phyloP scores from a whole-genome alignment of 176 grass and related monocot genomes.

The Poa annua region DNA sequence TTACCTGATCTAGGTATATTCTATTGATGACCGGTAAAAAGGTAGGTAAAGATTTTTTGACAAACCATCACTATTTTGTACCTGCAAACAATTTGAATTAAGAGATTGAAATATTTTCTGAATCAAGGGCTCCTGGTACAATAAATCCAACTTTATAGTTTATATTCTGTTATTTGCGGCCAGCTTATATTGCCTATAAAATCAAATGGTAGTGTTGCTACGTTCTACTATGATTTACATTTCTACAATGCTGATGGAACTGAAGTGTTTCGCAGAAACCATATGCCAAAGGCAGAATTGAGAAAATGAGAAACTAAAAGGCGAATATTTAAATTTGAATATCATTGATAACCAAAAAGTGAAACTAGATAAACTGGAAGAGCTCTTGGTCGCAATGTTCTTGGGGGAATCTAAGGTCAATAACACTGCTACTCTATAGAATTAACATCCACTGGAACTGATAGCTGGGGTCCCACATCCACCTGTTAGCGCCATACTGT shows the following conservation, averaged over 20 bases:
- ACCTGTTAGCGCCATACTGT: neutral
- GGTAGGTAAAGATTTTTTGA: neutral
- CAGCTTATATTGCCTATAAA: neutral
- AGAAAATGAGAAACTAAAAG: neutral
- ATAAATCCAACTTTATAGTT: neutral
- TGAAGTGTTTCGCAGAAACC: neutral
- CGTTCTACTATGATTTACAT: neutral
- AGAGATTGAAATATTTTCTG: neutral
- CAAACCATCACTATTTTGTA: neutral
- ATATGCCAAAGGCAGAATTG: neutral
- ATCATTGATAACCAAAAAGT: neutral
- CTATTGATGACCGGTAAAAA: neutral
- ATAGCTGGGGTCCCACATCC: neutral
- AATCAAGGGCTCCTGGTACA: neutral
- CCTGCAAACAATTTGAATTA: neutral
- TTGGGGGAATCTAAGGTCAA: neutral
- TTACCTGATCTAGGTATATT: neutral
- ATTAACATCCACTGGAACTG: neutral
- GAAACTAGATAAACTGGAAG: neutral
- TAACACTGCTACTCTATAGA: neutral
- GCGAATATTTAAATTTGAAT: neutral
- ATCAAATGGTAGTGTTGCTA: neutral
- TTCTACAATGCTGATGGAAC: slow-evolving; percentile 4
- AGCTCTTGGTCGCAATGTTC: neutral
- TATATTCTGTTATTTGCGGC: neutral